Evolutionary conservation across 2,329 filamentous ascomycete genomes (phyloP), one percentile per base, ranked within the genome.

Genomic region (Torrubiella hemipterigena): DNA sequence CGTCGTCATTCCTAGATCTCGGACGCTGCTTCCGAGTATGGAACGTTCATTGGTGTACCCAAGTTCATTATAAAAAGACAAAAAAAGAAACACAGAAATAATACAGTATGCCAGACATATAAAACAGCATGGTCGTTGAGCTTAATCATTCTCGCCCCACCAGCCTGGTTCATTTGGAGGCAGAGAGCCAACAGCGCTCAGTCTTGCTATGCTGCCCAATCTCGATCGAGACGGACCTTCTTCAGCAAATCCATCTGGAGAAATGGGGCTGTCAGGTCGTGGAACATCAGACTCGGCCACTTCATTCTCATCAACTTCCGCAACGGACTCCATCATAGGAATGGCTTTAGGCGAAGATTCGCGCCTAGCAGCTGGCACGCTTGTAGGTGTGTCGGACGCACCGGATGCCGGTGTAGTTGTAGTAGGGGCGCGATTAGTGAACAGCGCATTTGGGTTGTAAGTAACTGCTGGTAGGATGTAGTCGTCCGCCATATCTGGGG

Each of bases 131-230:
- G 7, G 7, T n/a, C n/a, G 15, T 26, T 16, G 15, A 23, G 18
- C 37, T 47, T 39, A 51, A 32, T 49, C 57, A 25, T 63, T 57
- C 29, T 63, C 57, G n/a, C 55, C 58, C 59, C 55, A 60, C 43
- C 48, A 55, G 3, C 54, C 52, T 21, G 50, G 42, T 7, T 52
- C 49, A 5, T 44, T 45, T 17, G 38, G 28, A 7, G 36, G 29
- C 12, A 34, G 36, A n/a, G n/a, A n/a, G n/a, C 58, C 58, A 12
- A 61, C 56, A 2, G 58, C 58, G 31, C 58, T 61, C 26, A 61
- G 42, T 5, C 63, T 55, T 9, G 58, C 61, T 30, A 53, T 63
- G 44, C 59, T 58, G 41, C 45, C 48, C 29, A 48, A 39, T 15
- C 48, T 46, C 8, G 39, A 38, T 27, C 45, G 42, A 17, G 35